Base-by-base conservation (phyloP, 345 rosid genomes). In the Murraya koenigii region DNA sequence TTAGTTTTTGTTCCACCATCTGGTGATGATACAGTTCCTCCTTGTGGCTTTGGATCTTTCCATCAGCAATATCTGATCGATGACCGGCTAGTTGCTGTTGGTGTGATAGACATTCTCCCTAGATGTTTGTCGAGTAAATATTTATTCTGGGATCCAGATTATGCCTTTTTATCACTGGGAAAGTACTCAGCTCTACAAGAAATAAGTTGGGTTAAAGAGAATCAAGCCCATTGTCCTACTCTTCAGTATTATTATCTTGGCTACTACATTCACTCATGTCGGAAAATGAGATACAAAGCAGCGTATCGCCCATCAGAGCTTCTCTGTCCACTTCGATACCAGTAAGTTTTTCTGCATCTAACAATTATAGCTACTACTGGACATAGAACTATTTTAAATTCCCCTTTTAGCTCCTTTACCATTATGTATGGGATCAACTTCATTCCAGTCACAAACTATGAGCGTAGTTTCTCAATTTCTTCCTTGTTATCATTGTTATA, bases 91-190 rank as follows among this genome's bases (percentile, higher is more conserved):
- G 88, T 96, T 76, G 99, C 99, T 26, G 98, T 94, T 13, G 99
- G 99, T 39, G 98, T 96, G 54, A 70, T 96, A 36, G 99, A 96
- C 84, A 85, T 94, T 75, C 97, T 96, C 64, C 99, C 99, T 59
- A 87, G 84, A 84, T 94, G 99, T 85, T 81, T 96, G 88, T 96
- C 98, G 10, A 96, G 99, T 85, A 94, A 90, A 75, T 96, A 94
- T 84, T 73, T 96, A 56, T 94, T 96, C 82, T 96, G 99, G 99
- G 99, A 96, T 82, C 99, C 99, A 55, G 99, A 94, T 76, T 89
- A 87, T 78, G 95, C 98, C 39, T 91, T 85, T 82, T 77, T 96
- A 59, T 94, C 99, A 0, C 85, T 88, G 5, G 99, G 98, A 36
- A 96, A 96, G 79, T 96, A 92, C 85, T 87, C 97, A 56, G 99